Percentiles rank a stretch among this genome's conserved stretches.
Conservation (phyloP, 2,329 filamentous ascomycete genomes). For the Hypoxylon sp. region DNA sequence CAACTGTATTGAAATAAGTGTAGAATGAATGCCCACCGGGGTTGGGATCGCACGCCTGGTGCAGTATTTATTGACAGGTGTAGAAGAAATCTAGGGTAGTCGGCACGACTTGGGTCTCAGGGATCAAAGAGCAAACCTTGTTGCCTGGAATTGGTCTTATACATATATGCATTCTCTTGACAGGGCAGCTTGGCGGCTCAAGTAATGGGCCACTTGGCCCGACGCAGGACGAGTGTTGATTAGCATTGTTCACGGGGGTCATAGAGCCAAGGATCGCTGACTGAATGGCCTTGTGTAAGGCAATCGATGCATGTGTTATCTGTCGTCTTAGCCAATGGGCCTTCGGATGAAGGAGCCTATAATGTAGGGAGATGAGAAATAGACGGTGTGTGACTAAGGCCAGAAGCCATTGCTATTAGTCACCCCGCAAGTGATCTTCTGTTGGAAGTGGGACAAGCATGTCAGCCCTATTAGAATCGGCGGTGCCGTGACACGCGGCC, state of each 20-base stretch:
- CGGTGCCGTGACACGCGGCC: constrained; percentile 40
- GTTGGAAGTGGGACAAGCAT: constrained; percentile 29
- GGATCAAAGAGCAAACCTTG: constrained; percentile 13
- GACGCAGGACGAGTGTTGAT: constrained; percentile 31
- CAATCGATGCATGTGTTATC: constrained; percentile 37
- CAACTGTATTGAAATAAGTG: constrained; percentile 16
- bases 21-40: constrained; percentile 50
- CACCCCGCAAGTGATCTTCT: constrained; percentile 41
- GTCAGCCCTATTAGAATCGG: constrained; percentile 44
- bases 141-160: constrained; percentile 35
- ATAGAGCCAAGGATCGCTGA: constrained; percentile 29
- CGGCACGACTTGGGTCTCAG: constrained; percentile 24
- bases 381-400: constrained; percentile 43
- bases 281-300: constrained; percentile 35
- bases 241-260: constrained; percentile 42
- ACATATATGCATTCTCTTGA: constrained; percentile 28
- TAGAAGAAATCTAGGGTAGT: constrained; percentile 18
- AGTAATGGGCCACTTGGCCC: constrained; percentile 40
- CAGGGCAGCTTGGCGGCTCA: constrained; percentile 42
- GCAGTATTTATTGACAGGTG: constrained; percentile 37
- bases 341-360: constrained; percentile 24
- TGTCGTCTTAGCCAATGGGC: constrained; percentile 37
- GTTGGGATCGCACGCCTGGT: constrained; percentile 49
- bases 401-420: constrained; percentile 36
- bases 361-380: constrained; percentile 30